Conservation (phyloP, 192 early-diverging fungal species). For the Radiomyces spectabilis region DNA sequence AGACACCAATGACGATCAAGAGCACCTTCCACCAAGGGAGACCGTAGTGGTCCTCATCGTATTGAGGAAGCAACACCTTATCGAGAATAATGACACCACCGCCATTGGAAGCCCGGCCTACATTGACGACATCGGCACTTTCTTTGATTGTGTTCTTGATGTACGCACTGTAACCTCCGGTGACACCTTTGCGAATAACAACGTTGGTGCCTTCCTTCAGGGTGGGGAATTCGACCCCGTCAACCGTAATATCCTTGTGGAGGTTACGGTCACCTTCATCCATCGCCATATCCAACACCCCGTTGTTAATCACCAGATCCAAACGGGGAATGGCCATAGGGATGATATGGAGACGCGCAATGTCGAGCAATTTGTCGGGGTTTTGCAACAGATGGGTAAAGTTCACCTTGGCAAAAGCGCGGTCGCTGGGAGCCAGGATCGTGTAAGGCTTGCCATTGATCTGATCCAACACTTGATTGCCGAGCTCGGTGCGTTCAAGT, state of each 20-base stretch:
- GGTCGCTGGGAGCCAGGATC: conserved; percentile 42
- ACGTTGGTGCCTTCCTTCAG: conserved; percentile 8
- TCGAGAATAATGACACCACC: conserved; percentile 28
- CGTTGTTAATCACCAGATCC: no score
- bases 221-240: conserved; percentile 15
- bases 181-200: neutral
- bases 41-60: neutral
- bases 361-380: conserved; percentile 32
- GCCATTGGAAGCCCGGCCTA: conserved; percentile 11
- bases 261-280: neutral
- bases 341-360: conserved; percentile 58
- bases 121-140: conserved; percentile 5
- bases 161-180: conserved; percentile 2
- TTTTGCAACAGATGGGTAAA: conserved; percentile 22
- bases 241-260: neutral
- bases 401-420: conserved; percentile 41
- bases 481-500: conserved; percentile 32
- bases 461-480: conserved; percentile 25
- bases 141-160: conserved; percentile 13
- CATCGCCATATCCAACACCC: neutral
- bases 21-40: conserved; percentile 18
- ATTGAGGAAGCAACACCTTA: conserved; percentile 8
- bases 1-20: conserved; percentile 8
- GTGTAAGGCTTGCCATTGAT: conserved; percentile 27
- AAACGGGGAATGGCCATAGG: conserved; percentile 25